Conservation (phyloP, 495 filamentous ascomycete genomes). For the Podospora bellae-mahoneyi region DNA sequence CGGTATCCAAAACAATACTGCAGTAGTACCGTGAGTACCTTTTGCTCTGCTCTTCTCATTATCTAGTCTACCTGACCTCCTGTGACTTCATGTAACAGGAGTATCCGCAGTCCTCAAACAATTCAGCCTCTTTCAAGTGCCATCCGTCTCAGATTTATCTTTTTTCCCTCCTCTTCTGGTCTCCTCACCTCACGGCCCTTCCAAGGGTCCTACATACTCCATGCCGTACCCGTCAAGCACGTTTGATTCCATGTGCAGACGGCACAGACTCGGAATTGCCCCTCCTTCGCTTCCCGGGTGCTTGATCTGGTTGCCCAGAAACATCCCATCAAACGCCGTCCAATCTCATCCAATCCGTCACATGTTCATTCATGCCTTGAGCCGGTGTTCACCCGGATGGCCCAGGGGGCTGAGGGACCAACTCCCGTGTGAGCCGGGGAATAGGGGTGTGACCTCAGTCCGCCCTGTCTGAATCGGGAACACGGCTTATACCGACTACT, state of each 20-base stretch:
- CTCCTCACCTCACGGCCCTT: neutral
- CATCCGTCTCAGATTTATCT: conserved; percentile 12
- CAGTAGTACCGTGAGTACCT: no score
- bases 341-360: conserved; percentile 3
- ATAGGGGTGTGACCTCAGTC: neutral
- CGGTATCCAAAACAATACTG: neutral
- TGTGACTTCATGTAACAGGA: no score
- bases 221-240: conserved; percentile 3
- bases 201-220: conserved; percentile 11
- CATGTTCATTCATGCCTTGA: conserved; percentile 7
- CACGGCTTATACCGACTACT: neutral
- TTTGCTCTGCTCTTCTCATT: conserved; percentile 6
- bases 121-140: conserved; percentile 8
- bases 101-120: neutral
- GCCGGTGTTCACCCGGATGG: conserved; percentile 1
- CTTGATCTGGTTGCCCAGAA: conserved; percentile 8
- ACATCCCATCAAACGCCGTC: neutral
- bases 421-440: conserved; percentile 1
- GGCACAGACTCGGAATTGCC: conserved; percentile 7
- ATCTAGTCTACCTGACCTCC: neutral
- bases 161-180: neutral
- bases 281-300: conserved; percentile 8
- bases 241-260: conserved; percentile 1
- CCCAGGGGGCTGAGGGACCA: conserved; percentile 1
- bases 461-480: neutral